A percentile compares a stretch with the other conserved stretches of the same genome.
Evolutionary conservation across 495 filamentous ascomycete species (phyloP).

Genomic region (Aspergillus sparsus): DNA sequence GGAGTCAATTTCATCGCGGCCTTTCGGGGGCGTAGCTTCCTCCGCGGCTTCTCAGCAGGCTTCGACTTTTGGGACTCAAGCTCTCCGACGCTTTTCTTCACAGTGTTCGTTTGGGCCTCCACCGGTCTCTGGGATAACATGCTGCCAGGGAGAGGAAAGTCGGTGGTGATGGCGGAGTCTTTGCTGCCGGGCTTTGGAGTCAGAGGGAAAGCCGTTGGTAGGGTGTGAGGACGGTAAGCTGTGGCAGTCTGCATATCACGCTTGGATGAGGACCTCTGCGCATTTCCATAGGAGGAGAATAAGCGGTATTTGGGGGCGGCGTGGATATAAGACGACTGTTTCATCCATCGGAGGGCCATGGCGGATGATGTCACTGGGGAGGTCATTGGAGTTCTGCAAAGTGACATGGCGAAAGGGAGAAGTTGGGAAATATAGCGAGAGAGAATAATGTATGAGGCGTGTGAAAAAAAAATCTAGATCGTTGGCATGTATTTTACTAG

Average conservation of each 20-base stretch:
- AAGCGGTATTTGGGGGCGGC: conserved; percentile 58
- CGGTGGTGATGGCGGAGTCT: conserved; percentile 69
- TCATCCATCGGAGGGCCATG: conserved; percentile 53
- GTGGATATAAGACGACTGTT: conserved; percentile 41
- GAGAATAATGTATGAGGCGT: conserved; percentile 11
- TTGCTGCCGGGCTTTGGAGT: conserved; percentile 66
- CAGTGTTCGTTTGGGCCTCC: conserved; percentile 23
- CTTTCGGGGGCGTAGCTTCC: conserved; percentile 80
- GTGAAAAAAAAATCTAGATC: conserved; percentile 2
- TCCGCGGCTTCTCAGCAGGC: conserved; percentile 48
- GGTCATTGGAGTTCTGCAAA: conserved; percentile 37
- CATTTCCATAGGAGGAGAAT: conserved; percentile 64
- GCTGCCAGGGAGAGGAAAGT: conserved; percentile 33
- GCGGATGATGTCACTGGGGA: conserved; percentile 57
- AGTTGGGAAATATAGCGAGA: neutral
- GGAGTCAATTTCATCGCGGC: conserved; percentile 86
- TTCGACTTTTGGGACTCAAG: conserved; percentile 63
- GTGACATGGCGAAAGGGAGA: conserved; percentile 33
- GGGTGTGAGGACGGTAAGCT: conserved; percentile 72
- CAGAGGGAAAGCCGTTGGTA: conserved; percentile 62
- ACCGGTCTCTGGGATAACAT: conserved; percentile 25
- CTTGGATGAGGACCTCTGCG: conserved; percentile 55
- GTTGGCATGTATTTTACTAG: conserved; percentile 13
- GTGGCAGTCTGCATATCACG: conserved; percentile 71
- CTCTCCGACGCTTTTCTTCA: conserved; percentile 53